Conservation (phyloP, 2,329 filamentous ascomycete genomes). For the Graphilbum sp. region DNA sequence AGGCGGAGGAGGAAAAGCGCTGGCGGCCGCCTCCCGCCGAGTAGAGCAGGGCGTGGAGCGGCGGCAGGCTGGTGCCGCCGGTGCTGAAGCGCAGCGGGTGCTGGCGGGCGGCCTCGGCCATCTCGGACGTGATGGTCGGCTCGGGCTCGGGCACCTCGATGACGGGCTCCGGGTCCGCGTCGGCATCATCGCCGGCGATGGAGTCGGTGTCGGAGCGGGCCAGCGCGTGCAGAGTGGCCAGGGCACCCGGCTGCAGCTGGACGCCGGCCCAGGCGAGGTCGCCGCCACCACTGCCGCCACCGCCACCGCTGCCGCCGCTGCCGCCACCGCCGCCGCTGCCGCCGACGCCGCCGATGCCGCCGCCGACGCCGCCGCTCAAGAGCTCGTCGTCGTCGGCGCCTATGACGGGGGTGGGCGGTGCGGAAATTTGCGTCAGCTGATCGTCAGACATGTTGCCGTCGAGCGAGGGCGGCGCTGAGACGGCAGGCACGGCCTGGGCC, state of each 20-base stretch:
- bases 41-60: conserved; percentile 16
- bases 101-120: conserved; percentile 36
- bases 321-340: no score
- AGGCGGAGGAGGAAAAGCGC: no score
- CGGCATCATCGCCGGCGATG: conserved; percentile 35
- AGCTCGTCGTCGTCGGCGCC: conserved; percentile 35
- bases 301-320: no score
- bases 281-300: no score
- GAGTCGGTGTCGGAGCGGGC: conserved; percentile 34
- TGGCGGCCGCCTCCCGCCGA: conserved; percentile 35
- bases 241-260: conserved; percentile 60
- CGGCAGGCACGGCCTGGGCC: conserved; percentile 49
- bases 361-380: no score
- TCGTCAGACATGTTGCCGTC: conserved; percentile 83
- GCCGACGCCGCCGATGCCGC: no score
- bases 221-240: conserved; percentile 65
- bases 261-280: conserved; percentile 51
- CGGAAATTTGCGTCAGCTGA: conserved; percentile 57
- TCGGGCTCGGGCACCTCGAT: conserved; percentile 29
- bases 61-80: conserved; percentile 23
- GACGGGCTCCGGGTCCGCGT: conserved; percentile 40
- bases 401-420: conserved; percentile 68
- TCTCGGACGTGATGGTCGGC: conserved; percentile 15
- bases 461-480: conserved; percentile 71
- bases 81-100: conserved; percentile 33